Percentiles rank a stretch among this genome's conserved stretches.
phyloP scores from a whole-genome alignment of 139 green algal species.

The Tetradesmus obliquus region DNA sequence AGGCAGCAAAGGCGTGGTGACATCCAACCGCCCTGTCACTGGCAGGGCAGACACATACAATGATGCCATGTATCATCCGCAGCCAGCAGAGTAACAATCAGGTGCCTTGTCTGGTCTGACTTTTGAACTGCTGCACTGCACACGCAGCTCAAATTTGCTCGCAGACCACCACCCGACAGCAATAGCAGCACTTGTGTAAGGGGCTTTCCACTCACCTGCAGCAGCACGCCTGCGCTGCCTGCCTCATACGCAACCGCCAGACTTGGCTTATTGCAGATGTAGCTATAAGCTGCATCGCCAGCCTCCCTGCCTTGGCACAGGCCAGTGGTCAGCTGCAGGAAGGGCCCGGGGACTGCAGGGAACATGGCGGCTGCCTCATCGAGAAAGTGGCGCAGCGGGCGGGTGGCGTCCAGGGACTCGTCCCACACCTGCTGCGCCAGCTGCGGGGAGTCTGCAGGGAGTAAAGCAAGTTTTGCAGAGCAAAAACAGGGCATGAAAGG shows the following conservation, averaged over 20 bases:
- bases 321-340: conserved; percentile 64
- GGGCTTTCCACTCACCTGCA: neutral
- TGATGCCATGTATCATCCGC: too few species aligned
- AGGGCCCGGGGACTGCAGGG: conserved; percentile 58
- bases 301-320: conserved; percentile 37
- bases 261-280: conserved; percentile 52
- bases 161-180: too few species aligned
- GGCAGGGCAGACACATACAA: too few species aligned
- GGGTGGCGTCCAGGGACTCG: conserved; percentile 24
- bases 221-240: neutral
- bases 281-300: conserved; percentile 57
- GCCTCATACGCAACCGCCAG: conserved; percentile 58
- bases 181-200: too few species aligned
- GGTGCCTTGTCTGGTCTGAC: too few species aligned
- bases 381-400: conserved; percentile 63
- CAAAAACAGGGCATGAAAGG: neutral
- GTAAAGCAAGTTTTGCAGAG: neutral
- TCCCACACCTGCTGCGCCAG: conserved; percentile 55
- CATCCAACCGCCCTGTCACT: too few species aligned
- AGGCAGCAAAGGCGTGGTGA: too few species aligned
- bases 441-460: conserved; percentile 33
- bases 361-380: conserved; percentile 62
- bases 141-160: too few species aligned
- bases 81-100: too few species aligned
- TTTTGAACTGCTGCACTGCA: too few species aligned